Conservation (phyloP, 1,139 yeast genomes). For the Geotrichum australiense region DNA sequence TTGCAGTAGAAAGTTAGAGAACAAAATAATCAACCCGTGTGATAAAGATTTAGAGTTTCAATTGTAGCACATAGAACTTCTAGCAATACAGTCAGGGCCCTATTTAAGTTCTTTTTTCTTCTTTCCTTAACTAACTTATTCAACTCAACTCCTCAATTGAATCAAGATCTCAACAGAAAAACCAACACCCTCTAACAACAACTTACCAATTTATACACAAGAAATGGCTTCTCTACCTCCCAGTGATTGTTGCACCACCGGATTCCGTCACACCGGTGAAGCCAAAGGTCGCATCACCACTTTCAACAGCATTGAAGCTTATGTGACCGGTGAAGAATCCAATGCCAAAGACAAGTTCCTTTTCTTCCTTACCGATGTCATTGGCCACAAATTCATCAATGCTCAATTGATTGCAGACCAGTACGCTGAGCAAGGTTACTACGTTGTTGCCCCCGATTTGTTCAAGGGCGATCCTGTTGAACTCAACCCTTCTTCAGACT, state of each 20-base stretch:
- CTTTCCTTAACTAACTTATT: too few species aligned
- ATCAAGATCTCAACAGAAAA: too few species aligned
- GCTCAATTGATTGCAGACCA: slow-evolving; percentile 60
- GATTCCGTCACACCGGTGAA: slow-evolving; percentile 26
- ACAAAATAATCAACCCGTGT: too few species aligned
- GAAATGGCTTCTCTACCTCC: slow-evolving; percentile 33
- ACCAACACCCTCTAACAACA: too few species aligned
- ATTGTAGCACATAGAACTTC: too few species aligned
- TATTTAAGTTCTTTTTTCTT: too few species aligned
- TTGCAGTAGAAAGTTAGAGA: too few species aligned
- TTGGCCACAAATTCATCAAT: slow-evolving; percentile 55
- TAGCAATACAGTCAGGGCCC: too few species aligned
- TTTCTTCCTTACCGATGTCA: slow-evolving; percentile 62
- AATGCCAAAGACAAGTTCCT: slow-evolving; percentile 39
- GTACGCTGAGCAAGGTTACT: slow-evolving; percentile 54
- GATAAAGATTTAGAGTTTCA: too few species aligned
- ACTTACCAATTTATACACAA: too few species aligned
- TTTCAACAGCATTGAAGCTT: slow-evolving; percentile 38
- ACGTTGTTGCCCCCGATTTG: slow-evolving; percentile 68
- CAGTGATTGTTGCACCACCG: slow-evolving; percentile 28
- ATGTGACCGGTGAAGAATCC: slow-evolving; percentile 45
- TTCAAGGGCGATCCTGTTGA: slow-evolving; percentile 48
- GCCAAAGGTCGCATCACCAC: slow-evolving; percentile 19
- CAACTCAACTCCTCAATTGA: too few species aligned
- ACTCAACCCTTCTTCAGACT: slow-evolving; percentile 28